phyloP scores from a whole-genome alignment of 371 early-diverging fungal species.

The Mortierella sp. region DNA sequence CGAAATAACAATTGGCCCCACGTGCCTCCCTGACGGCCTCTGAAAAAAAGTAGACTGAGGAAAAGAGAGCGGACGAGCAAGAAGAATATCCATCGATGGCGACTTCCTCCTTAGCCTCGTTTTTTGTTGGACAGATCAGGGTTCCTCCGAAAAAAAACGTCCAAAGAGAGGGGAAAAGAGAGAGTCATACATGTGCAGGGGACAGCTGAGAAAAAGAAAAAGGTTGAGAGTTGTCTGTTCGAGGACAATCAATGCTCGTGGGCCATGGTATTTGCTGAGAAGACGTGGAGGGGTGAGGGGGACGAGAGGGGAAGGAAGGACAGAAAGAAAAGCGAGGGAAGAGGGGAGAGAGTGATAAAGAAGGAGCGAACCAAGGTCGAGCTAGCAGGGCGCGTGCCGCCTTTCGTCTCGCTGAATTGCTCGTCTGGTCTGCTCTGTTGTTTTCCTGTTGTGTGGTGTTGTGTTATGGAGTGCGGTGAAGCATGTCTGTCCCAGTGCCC shows the following conservation, averaged over 20 bases:
- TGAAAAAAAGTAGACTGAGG: not conserved
- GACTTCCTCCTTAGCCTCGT: not conserved
- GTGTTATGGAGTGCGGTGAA: not conserved
- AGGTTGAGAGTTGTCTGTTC: not conserved
- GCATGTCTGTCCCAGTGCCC: not conserved
- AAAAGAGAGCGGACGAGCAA: not conserved
- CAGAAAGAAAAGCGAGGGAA: not conserved
- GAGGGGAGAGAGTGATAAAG: not conserved
- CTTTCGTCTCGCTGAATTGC: not conserved
- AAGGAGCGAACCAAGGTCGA: slow-evolving; percentile 10
- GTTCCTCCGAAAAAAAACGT: not conserved
- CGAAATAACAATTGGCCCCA: not conserved
- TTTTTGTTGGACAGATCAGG: not conserved
- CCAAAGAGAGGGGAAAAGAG: not conserved
- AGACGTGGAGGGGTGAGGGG: not conserved
- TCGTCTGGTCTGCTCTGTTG: not conserved
- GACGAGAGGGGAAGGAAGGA: not conserved
- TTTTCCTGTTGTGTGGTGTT: not conserved
- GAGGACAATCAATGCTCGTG: not conserved
- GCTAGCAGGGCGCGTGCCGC: slow-evolving; percentile 5
- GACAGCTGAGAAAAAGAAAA: not conserved
- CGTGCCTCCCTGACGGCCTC: slow-evolving; percentile 1
- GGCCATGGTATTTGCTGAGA: slow-evolving; percentile 12
- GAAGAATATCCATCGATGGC: not conserved
- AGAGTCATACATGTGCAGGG: not conserved